Evolutionary conservation across 352 stramenopile genomes (phyloP).

Genomic region (Phytopythium chamaehyphon): DNA sequence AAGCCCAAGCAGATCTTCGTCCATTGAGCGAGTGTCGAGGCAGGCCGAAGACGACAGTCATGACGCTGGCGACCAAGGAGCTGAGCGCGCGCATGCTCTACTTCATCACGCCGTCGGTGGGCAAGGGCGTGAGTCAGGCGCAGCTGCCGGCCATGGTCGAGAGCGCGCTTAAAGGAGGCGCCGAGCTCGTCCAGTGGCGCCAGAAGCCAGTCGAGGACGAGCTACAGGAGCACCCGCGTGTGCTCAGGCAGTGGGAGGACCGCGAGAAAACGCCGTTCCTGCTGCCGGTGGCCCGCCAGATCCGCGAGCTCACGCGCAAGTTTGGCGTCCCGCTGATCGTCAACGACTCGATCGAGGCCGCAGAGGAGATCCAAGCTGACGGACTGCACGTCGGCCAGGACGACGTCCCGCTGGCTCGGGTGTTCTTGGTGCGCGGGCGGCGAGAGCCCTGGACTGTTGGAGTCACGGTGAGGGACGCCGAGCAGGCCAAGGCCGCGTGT

Average conservation of each 20-base stretch:
- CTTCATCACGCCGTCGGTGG: conserved; percentile 57
- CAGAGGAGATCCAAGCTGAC: conserved; percentile 39
- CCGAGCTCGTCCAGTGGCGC: conserved; percentile 44
- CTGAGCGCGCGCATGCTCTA: conserved; percentile 29
- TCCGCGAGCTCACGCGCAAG: conserved; percentile 30
- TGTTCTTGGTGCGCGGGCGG: conserved; percentile 23
- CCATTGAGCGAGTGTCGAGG: no score
- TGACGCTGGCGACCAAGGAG: conserved; percentile 1
- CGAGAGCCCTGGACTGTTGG: conserved; percentile 18
- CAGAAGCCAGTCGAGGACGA: conserved; percentile 40
- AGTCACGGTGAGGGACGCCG: conserved; percentile 44
- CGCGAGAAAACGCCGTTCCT: conserved; percentile 23
- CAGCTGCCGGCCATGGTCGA: conserved; percentile 33
- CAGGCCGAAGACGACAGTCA: background rate
- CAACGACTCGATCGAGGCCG: conserved; percentile 49
- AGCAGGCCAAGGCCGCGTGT: conserved; percentile 35
- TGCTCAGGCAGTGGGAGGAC: conserved; percentile 21
- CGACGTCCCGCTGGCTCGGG: conserved; percentile 18
- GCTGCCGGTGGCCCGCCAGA: conserved; percentile 23
- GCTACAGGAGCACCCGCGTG: conserved; percentile 16
- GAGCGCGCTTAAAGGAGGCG: conserved; percentile 40
- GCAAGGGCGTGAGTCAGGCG: conserved; percentile 13
- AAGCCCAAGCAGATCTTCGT: no score
- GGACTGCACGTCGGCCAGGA: conserved; percentile 54
- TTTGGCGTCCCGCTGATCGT: conserved; percentile 46